A percentile compares a stretch with the other conserved stretches of the same genome.
These are phyloP conservation scores for Arthroderma uncinatum DNA, from an alignment of 2,329 filamentous ascomycete genomes.

Conservation along the genomic window DNA sequence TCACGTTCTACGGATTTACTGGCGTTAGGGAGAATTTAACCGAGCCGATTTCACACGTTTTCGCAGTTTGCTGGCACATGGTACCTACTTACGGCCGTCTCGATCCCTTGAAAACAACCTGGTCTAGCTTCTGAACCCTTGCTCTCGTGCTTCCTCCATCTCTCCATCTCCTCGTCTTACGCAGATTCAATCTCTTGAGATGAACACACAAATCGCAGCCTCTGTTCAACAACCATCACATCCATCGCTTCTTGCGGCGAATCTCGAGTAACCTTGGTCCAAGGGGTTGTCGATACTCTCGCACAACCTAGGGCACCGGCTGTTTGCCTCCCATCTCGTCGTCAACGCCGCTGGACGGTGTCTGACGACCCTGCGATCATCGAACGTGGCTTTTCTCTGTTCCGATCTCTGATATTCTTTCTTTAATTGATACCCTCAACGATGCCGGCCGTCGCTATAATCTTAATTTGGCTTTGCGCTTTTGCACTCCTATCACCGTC, in stretches of 20 bases:
- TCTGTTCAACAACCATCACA: neutral
- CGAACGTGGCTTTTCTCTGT: slow-evolving; percentile 7
- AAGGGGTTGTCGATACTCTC: neutral
- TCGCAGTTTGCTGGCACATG: neutral
- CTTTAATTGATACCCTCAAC: slow-evolving; percentile 1
- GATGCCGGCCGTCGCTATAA: slow-evolving; percentile 12
- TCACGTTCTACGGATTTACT: neutral
- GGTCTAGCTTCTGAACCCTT: neutral
- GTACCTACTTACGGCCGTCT: neutral
- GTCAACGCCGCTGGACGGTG: slow-evolving; percentile 12
- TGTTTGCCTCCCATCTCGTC: neutral
- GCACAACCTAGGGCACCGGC: neutral
- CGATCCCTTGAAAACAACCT: neutral
- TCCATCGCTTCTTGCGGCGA: neutral
- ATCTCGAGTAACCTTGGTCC: neutral
- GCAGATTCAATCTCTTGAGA: neutral
- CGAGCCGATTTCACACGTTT: neutral
- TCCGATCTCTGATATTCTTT: neutral
- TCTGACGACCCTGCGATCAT: neutral
- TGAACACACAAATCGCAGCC: neutral
- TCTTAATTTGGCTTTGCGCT: slow-evolving; percentile 7
- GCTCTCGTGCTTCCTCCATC: neutral
- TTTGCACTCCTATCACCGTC: slow-evolving; percentile 3
- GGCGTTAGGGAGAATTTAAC: neutral
- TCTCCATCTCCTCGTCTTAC: neutral